Evolutionary conservation across 108 stramenopile species (phyloP).

Genomic region (Cyclotella cryptica): DNA sequence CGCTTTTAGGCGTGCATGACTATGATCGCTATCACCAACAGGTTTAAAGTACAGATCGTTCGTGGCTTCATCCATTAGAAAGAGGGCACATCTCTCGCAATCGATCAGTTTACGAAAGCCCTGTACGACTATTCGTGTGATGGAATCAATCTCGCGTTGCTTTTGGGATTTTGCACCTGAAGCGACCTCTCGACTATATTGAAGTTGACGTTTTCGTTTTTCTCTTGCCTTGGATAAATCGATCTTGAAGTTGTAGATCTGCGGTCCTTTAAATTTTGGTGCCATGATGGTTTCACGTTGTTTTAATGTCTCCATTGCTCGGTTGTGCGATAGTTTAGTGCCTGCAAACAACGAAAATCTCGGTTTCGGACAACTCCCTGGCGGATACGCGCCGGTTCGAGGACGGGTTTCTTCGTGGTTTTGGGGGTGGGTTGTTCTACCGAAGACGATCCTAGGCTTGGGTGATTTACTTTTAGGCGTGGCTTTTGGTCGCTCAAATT

Average conservation of each 20-base stretch:
- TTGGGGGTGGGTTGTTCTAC: slow-evolving; percentile 29
- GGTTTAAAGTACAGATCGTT: slow-evolving; percentile 64
- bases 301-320: slow-evolving; percentile 17
- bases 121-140: slow-evolving; percentile 56
- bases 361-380: no score
- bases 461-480: background rate
- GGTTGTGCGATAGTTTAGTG: slow-evolving; percentile 43
- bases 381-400: background rate
- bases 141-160: slow-evolving; percentile 51
- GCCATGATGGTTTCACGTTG: slow-evolving; percentile 3
- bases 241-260: slow-evolving; percentile 47
- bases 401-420: slow-evolving; percentile 5
- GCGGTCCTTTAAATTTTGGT: slow-evolving; percentile 44
- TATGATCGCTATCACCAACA: slow-evolving; percentile 48
- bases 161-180: slow-evolving; percentile 38
- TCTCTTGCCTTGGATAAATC: slow-evolving; percentile 46
- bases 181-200: slow-evolving; percentile 48
- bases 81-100: slow-evolving; percentile 57
- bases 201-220: slow-evolving; percentile 47
- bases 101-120: slow-evolving; percentile 51
- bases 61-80: slow-evolving; percentile 48
- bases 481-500: slow-evolving; percentile 36
- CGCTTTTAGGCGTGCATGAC: slow-evolving; percentile 39
- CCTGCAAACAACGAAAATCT: slow-evolving; percentile 6
- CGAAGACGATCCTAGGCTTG: slow-evolving; percentile 34